Percentiles rank a stretch among this genome's conserved stretches.
Conservation (phyloP, 2,329 filamentous ascomycete genomes). For the Tympanopsis confertula region DNA sequence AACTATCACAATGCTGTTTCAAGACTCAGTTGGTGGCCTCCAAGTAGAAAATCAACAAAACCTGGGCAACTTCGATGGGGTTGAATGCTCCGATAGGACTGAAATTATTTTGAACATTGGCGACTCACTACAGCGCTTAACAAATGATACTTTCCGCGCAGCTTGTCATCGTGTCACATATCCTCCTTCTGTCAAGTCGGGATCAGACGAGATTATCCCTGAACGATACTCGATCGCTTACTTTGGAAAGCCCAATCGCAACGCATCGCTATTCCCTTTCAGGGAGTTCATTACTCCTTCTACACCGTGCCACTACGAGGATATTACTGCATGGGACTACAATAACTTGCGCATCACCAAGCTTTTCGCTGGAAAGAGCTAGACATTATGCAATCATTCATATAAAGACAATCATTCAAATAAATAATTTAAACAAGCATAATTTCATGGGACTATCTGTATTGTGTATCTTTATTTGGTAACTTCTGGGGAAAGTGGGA, state of each 20-base stretch:
- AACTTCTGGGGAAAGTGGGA: too few species aligned
- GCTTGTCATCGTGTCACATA: slow-evolving; percentile 20
- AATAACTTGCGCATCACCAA: not conserved
- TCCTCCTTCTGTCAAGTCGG: slow-evolving; percentile 11
- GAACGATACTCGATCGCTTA: slow-evolving; percentile 13
- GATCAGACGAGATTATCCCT: slow-evolving; percentile 10
- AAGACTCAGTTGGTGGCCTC: not conserved
- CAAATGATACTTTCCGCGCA: slow-evolving; percentile 19
- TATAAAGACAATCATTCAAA: too few species aligned
- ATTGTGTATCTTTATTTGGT: too few species aligned
- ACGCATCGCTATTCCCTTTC: slow-evolving; percentile 13
- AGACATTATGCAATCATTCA: too few species aligned
- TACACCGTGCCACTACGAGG: slow-evolving; percentile 13
- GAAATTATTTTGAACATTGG: slow-evolving; percentile 25
- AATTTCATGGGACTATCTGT: too few species aligned
- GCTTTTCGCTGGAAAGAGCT: too few species aligned
- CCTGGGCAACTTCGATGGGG: not conserved
- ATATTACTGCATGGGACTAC: slow-evolving; percentile 19
- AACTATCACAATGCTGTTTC: slow-evolving; percentile 1
- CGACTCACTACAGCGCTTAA: slow-evolving; percentile 24
- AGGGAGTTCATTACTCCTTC: slow-evolving; percentile 13
- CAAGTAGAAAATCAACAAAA: not conserved
- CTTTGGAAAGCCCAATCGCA: slow-evolving; percentile 18
- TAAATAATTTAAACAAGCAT: too few species aligned
- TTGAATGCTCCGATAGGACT: not conserved